Base-by-base conservation (phyloP, 164 flowering plant species). In the Piper longum region DNA sequence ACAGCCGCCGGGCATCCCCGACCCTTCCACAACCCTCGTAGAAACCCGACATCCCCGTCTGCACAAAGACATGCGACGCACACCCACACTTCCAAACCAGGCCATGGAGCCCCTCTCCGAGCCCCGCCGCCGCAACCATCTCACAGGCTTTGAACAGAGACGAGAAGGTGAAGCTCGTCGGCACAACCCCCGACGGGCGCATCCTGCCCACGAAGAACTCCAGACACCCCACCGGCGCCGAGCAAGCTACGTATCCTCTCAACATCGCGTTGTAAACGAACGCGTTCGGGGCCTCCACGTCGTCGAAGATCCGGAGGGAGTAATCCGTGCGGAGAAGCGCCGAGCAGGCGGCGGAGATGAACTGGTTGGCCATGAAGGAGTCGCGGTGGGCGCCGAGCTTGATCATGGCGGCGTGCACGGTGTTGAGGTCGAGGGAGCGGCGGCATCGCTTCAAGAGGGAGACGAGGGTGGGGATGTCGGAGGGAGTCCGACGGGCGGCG, bases 191-290 rank as follows among this genome's bases (percentile, higher is more conserved):
- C 45, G 63, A 67, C 60, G 72, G 72, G 68, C 76, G 57, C 89
- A 88, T 81, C 8, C 64, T 41, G 7, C 63, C 45, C 12, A 71
- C 14, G 62, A 80, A 87, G 17, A 69, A 66, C 13, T 70, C 62
- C 7, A 84, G 65, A 16, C 84, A 87, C 54, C 66, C 61, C 60
- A 62, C 3, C 1, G 93, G 86, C 7, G 55, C 59, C 62, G 43
- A 57, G 62, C 84, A 77, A 14, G 65, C 70, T 40, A 80, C 74
- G 57, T 68, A 76, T 48, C 79, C 85, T 66, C 75, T 78, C 4
- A 91, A 81, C 71, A 88, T 60, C 6, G 92, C 89, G 71, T 91
- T 88, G 68, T 83, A 86, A 4, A 85, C 91, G 65, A 80, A 86
- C 16, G 77, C 81, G 67, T 84, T 87, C 56, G 97, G 90, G 8